Conservation (phyloP, 768 basidiomycete species). For the Cytidiella melzeri region DNA sequence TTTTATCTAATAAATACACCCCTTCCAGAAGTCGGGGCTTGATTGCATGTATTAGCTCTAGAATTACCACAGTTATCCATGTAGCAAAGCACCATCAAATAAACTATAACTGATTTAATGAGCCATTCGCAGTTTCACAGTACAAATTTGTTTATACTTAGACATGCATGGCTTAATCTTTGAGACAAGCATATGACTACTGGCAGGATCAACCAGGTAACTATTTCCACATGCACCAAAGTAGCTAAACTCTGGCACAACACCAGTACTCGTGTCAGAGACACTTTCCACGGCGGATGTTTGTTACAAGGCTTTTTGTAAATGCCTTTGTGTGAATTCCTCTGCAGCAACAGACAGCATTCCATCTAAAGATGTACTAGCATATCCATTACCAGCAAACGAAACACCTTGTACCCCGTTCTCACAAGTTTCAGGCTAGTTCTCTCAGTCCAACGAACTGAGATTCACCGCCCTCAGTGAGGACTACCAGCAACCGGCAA, state of each 20-base stretch:
- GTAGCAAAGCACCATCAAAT: conserved; percentile 73
- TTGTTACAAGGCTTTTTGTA: conserved; percentile 16
- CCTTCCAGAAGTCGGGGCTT: conserved; percentile 66
- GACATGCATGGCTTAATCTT: conserved; percentile 83
- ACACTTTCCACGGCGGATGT: conserved; percentile 14
- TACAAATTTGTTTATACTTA: conserved; percentile 69
- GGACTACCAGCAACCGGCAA: conserved; percentile 26
- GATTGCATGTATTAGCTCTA: conserved; percentile 72
- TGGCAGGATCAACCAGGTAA: conserved; percentile 84
- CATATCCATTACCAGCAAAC: conserved; percentile 16
- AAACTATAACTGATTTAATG: conserved; percentile 82
- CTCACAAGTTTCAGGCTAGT: conserved; percentile 38
- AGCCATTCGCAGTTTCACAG: conserved; percentile 79
- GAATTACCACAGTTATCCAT: conserved; percentile 79
- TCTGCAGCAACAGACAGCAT: conserved; percentile 14
- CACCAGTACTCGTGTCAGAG: conserved; percentile 13
- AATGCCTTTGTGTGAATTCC: conserved; percentile 15
- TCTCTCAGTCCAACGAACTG: conserved; percentile 26
- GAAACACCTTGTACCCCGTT: conserved; percentile 39
- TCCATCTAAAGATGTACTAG: conserved; percentile 12
- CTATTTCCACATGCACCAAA: conserved; percentile 36
- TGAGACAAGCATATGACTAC: conserved; percentile 82
- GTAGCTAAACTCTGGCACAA: conserved; percentile 1
- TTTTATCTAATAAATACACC: conserved; percentile 73
- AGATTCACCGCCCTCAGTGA: conserved; percentile 27